These are phyloP conservation scores for Rhinocladiella similis DNA, from an alignment of 2,329 filamentous ascomycete species.

Conservation along the genomic window DNA sequence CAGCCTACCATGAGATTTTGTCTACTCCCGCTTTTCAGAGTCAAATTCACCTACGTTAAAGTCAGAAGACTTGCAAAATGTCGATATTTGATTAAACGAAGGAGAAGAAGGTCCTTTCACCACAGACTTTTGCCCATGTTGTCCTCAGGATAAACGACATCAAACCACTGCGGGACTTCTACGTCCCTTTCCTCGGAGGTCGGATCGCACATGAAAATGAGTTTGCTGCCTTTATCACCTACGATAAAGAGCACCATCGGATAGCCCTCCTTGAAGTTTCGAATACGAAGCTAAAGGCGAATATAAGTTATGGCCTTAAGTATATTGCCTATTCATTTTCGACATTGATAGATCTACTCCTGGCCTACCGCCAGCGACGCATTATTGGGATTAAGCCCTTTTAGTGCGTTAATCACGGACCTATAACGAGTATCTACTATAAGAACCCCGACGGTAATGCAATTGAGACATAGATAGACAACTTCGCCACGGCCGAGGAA, in stretches of 20 bases:
- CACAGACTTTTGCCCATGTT: background rate
- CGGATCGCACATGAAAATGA: background rate
- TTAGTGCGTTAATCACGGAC: conserved; percentile 50
- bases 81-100: too few relatives aligned
- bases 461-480: background rate
- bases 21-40: too few relatives aligned
- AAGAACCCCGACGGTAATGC: background rate
- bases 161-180: background rate
- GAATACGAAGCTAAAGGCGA: too few relatives aligned
- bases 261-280: conserved; percentile 36
- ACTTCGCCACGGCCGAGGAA: conserved; percentile 32
- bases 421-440: conserved; percentile 46
- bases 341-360: background rate
- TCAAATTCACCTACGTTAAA: too few relatives aligned
- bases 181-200: background rate
- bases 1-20: too few relatives aligned
- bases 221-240: background rate
- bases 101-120: background rate
- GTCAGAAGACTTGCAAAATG: too few relatives aligned
- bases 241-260: conserved; percentile 37
- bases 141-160: background rate
- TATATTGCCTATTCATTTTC: background rate
- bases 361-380: background rate
- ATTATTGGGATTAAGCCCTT: background rate
- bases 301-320: conserved; percentile 16